Percentiles rank a stretch among this genome's conserved stretches.
Evolutionary conservation across 176 grass and related monocot species (phyloP).

Genomic region (Oryza australiensis): DNA sequence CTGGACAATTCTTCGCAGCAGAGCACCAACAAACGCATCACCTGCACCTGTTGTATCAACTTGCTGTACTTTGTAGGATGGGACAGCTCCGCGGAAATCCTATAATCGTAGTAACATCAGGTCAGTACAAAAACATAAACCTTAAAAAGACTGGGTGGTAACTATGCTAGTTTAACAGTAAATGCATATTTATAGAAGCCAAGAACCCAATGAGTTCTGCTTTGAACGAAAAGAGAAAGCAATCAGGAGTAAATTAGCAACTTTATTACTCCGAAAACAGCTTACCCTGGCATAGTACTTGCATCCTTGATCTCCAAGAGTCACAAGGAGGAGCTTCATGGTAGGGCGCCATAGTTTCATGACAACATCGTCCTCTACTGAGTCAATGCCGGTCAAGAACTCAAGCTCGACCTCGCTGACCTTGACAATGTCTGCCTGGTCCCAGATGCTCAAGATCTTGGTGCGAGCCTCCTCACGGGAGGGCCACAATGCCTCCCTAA

Average conservation of each 20-base stretch:
- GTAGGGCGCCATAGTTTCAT: constrained; percentile 79
- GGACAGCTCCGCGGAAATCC: constrained; percentile 74
- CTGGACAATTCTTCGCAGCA: constrained; percentile 66
- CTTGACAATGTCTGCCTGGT: constrained; percentile 94
- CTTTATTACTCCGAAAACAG: background rate
- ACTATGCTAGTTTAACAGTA: background rate
- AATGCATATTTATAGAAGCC: background rate
- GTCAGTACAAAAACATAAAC: background rate
- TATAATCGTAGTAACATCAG: constrained; percentile 29
- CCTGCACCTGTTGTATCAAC: constrained; percentile 92
- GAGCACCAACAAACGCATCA: constrained; percentile 81
- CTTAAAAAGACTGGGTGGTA: background rate
- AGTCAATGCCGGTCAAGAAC: constrained; percentile 80
- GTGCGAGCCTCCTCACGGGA: constrained; percentile 73
- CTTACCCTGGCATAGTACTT: constrained; percentile 87
- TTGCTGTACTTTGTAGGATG: constrained; percentile 70
- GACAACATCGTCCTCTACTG: constrained; percentile 71
- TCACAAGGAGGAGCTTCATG: constrained; percentile 83
- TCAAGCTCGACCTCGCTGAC: constrained; percentile 89
- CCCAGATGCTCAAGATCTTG: constrained; percentile 93
- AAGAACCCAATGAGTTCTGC: background rate
- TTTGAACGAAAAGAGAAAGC: background rate
- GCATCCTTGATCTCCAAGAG: constrained; percentile 87
- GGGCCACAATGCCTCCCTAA: constrained; percentile 85
- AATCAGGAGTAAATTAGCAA: constrained; percentile 1